Conservation (phyloP, 2,329 filamentous ascomycete species). For the Exserohilum turcica region DNA sequence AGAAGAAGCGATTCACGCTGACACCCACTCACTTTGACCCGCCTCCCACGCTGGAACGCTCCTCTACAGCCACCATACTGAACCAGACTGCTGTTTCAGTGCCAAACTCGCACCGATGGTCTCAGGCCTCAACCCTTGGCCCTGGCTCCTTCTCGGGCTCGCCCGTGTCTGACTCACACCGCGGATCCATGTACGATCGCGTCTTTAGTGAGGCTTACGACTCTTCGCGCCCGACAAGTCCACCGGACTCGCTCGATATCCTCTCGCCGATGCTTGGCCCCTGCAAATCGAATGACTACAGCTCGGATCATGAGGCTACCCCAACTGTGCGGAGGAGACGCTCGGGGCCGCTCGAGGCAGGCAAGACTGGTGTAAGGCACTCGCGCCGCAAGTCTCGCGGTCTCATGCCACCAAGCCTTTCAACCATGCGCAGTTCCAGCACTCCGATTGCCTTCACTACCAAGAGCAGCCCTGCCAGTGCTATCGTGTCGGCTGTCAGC, state of each 20-base stretch:
- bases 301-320: constrained; percentile 21
- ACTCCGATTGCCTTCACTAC: constrained; percentile 40
- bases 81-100: constrained; percentile 66
- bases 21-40: constrained; percentile 58
- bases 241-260: constrained; percentile 68
- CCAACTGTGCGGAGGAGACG: constrained; percentile 9
- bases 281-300: constrained; percentile 29
- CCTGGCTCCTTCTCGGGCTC: constrained; percentile 80
- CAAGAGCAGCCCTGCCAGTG: constrained; percentile 44
- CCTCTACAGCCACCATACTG: constrained; percentile 63
- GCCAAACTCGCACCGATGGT: constrained; percentile 65
- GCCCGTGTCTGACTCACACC: constrained; percentile 71
- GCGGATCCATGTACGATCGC: constrained; percentile 79
- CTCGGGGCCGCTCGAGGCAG: constrained; percentile 8
- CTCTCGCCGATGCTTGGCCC: constrained; percentile 65
- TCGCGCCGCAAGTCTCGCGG: constrained; percentile 32
- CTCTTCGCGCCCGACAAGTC: constrained; percentile 78
- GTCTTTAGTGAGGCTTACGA: constrained; percentile 65
- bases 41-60: constrained; percentile 50
- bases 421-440: constrained; percentile 40
- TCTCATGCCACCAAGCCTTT: constrained; percentile 37
- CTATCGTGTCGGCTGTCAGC: constrained; percentile 40
- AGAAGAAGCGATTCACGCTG: constrained; percentile 72
- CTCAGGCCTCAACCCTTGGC: constrained; percentile 66
- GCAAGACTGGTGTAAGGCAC: constrained; percentile 11